phyloP scores from a whole-genome alignment of 2,329 filamentous ascomycete genomes.

The Ophiocordyceps camponoti-leonardi region DNA sequence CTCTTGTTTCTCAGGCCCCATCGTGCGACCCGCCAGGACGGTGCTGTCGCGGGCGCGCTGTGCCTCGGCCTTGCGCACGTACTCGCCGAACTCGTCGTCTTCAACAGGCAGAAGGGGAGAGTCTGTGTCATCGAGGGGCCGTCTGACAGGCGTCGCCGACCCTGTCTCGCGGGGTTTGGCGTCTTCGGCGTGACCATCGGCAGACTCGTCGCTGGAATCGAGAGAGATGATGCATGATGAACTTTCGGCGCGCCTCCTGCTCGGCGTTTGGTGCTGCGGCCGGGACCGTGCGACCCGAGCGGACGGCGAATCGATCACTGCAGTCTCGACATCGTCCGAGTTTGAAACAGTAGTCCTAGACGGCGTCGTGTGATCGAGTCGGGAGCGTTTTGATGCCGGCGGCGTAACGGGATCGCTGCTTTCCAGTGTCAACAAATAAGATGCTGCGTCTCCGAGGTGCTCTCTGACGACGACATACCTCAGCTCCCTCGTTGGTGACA shows the following conservation, averaged over 20 bases:
- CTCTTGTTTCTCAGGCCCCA: constrained; percentile 7
- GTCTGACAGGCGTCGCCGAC: constrained; percentile 5
- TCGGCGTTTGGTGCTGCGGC: constrained; percentile 2
- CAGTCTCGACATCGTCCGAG: constrained; percentile 4
- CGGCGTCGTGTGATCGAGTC: constrained; percentile 6
- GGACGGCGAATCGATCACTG: constrained; percentile 8
- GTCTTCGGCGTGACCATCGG: constrained; percentile 4
- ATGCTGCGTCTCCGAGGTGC: too few relatives aligned
- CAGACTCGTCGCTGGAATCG: constrained; percentile 15
- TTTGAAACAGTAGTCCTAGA: constrained; percentile 5
- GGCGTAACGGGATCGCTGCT: constrained; percentile 11
- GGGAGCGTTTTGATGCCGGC: constrained; percentile 21
- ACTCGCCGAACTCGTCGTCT: constrained; percentile 27
- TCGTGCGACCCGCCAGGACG: constrained; percentile 4
- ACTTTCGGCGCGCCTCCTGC: background rate
- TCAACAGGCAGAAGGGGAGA: background rate
- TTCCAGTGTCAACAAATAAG: background rate
- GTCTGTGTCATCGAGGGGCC: background rate
- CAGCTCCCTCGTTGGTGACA: too few relatives aligned
- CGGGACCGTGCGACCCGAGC: constrained; percentile 5
- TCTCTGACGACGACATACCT: too few relatives aligned
- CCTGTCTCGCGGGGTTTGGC: constrained; percentile 4
- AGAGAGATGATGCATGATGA: constrained; percentile 8
- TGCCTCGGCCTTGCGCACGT: constrained; percentile 23
- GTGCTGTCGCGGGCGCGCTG: constrained; percentile 12